phyloP scores from a whole-genome alignment of 306 rosid genomes.

The Crotalaria pallida region DNA sequence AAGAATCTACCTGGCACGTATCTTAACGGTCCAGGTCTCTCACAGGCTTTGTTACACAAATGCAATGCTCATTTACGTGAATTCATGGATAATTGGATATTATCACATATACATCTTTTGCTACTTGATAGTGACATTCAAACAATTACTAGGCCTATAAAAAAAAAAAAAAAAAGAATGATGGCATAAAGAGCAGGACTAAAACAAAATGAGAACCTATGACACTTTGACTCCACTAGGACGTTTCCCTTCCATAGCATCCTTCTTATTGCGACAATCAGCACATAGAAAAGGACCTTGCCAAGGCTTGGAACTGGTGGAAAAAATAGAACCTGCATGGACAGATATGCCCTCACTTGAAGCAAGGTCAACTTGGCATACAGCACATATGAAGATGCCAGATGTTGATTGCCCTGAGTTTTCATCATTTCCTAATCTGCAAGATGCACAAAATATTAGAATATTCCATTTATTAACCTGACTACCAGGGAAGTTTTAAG shows the following conservation, averaged over 20 bases:
- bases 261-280: constrained; percentile 87
- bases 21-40: constrained; percentile 28
- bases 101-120: constrained; percentile 41
- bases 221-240: constrained; percentile 81
- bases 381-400: constrained; percentile 79
- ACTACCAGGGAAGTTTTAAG: neutral
- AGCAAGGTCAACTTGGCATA: constrained; percentile 90
- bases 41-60: constrained; percentile 18
- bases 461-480: neutral
- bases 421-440: constrained; percentile 83
- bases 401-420: constrained; percentile 61
- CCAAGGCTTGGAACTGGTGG: constrained; percentile 92
- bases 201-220: constrained; percentile 30
- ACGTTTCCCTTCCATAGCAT: constrained; percentile 98
- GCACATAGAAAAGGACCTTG: constrained; percentile 92
- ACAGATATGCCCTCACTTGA: constrained; percentile 90
- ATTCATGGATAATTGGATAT: constrained; percentile 29
- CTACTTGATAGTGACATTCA: constrained; percentile 43
- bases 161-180: constrained; percentile 18
- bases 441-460: neutral
- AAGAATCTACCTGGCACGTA: constrained; percentile 19
- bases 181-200: constrained; percentile 31
- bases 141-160: constrained; percentile 44
- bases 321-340: constrained; percentile 88
- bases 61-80: constrained; percentile 29